Base-by-base conservation (phyloP, 768 basidiomycete genomes). In the Mycena metata region DNA sequence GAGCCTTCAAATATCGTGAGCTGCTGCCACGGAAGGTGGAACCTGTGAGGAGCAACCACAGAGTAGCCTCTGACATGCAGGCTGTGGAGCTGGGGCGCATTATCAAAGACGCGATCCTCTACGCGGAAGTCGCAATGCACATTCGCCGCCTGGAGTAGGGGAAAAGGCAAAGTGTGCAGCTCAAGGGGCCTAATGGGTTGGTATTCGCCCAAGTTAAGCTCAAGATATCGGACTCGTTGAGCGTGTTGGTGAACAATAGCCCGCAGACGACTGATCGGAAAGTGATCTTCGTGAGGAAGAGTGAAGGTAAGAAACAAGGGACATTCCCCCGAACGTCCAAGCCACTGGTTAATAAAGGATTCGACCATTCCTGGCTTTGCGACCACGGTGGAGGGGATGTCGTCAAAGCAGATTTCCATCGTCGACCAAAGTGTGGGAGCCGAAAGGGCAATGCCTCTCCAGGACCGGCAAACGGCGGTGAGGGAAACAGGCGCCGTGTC, bases 1-100 rank as follows among this genome's bases (percentile, higher is more conserved):
- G 19, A 6, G 41, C 60, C 50, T 19, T 52, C 50, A n/a, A 52
- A 62, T 52, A 30, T 62, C 7, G 60, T 62, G 24, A 62, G 43
- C 30, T 43, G 50, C 21, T 9, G 4, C 50, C n/a, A 43, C 5
- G 60, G 50, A 11, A 17, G 39, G 36, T 51, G 12, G 21, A 51
- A 16, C 17, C 36, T 41, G 36, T 26, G 36, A 12, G 36, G 4
- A 0, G 6, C 15, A 50, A 13, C 7, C 15, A 21, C 36, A 1
- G 0, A 2, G 5, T n/a, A n/a, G n/a, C 13, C 13, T 24, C 41
- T 4, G 10, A 62, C 1, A 26, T n/a, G 24, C 19, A 52, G 42
- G 24, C 43, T 30, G n/a, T 51, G 49, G 16, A 51, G 17, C 11
- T 19, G 49, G 9, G 49, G 26, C 26, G 49, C 49, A 10, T 30